A percentile compares a stretch with the other conserved stretches of the same genome.
Evolutionary conservation across 139 green algal genomes (phyloP).

Genomic region (Coccomyxa sp.): DNA sequence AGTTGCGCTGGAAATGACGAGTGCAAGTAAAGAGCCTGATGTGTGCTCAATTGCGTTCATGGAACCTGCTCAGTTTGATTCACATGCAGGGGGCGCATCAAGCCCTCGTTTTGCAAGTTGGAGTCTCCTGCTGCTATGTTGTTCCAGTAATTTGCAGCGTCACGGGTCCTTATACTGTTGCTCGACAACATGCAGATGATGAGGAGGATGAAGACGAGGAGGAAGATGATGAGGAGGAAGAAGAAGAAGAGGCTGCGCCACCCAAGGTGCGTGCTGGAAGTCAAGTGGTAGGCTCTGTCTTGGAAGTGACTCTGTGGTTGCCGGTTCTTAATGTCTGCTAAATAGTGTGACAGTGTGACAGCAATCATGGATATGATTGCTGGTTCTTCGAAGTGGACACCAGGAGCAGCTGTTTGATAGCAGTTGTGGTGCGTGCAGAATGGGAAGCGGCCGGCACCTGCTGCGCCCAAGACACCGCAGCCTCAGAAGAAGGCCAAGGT

Average conservation of each 20-base stretch:
- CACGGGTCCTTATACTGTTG: background rate
- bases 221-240: background rate
- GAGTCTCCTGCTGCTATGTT: no score
- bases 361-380: background rate
- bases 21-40: no score
- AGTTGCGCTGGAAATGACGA: no score
- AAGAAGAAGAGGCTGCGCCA: background rate
- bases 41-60: no score
- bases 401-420: background rate
- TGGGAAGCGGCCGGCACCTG: background rate
- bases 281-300: background rate
- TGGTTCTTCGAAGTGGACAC: background rate
- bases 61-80: no score
- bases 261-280: no score
- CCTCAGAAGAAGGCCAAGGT: background rate
- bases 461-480: background rate
- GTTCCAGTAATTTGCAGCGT: no score
- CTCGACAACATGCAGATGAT: background rate
- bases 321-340: background rate
- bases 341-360: background rate
- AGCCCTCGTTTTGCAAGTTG: no score
- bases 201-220: slow-evolving; percentile 7
- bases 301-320: background rate
- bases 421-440: background rate
- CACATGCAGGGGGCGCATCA: no score